A percentile compares a stretch with the other conserved stretches of the same genome.
Conservation (phyloP, 2,329 filamentous ascomycete genomes). For the Monilinia fructigena region DNA sequence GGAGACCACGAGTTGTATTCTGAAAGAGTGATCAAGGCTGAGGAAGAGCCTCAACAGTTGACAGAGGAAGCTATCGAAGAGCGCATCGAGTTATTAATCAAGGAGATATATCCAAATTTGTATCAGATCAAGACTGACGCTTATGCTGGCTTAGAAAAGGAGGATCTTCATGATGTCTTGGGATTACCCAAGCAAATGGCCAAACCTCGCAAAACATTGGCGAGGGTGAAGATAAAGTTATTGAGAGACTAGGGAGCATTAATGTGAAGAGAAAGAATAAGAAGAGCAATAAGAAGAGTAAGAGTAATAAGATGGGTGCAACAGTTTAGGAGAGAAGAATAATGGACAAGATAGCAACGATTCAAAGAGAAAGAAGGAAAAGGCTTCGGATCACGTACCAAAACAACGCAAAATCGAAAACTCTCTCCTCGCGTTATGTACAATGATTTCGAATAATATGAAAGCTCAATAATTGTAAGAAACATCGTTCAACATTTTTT, state of each 20-base stretch:
- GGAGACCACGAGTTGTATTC: background rate
- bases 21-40: background rate
- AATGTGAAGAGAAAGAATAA: background rate
- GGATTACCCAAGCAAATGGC: background rate
- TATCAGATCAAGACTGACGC: background rate
- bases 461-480: background rate
- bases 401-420: background rate
- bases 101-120: conserved; percentile 4
- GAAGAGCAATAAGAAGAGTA: too few relatives aligned
- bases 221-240: too few relatives aligned
- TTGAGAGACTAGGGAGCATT: background rate
- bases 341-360: background rate
- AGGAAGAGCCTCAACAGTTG: background rate
- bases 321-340: background rate
- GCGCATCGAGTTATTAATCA: background rate
- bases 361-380: background rate
- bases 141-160: background rate
- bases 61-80: background rate
- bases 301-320: background rate
- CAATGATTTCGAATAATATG: background rate
- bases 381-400: background rate
- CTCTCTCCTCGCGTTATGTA: background rate
- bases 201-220: background rate
- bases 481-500: too few relatives aligned
- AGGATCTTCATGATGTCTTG: background rate